Base-by-base conservation (phyloP, 2,329 filamentous ascomycete species). In the Arachnopeziza araneosa region DNA sequence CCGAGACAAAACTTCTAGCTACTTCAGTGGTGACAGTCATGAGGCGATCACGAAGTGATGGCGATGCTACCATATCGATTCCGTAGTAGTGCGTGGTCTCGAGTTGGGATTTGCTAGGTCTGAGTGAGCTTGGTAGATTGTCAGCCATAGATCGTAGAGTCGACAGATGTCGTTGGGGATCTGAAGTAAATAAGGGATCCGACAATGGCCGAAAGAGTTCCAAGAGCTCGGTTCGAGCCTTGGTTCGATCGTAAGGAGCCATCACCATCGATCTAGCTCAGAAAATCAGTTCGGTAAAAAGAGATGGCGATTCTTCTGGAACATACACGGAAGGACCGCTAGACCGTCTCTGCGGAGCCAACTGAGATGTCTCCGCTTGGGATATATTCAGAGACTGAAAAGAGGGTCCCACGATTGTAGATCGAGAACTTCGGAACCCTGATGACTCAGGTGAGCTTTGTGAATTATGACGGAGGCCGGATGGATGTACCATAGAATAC, bases 11-110 rank as follows among this genome's bases (percentile, higher is more conserved):
- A 22, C 68, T 68, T 52, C 71, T 70, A 30, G 73, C 72, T 36
- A 74, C 70, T n/a, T 75, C 73, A 1, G 67, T 56, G 1, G 69
- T 70, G 7, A 75, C 68, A 19, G 64, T 66, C 60, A 77, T 71
- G 7, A 78, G 66, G 5, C 71, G 67, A 54, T 77, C 74, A 52
- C 76, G 70, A n/a, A 78, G 67, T 7, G 65, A 62, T 4, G 73
- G 74, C 8, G 75, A 77, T 12, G 76, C 74, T 21, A 77, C 69
- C 69, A 77, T 68, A 61, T 78, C 75, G 58, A 78, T 76, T 56
- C 73, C 75, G 55, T 72, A 74, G 63, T 75, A 75, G 59, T 78
- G 76, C 19, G 75, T 71, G 2, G 70, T 76, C 24, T 71, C 69
- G 6, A 77, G 70, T 59, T 78, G 76, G 24, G 71, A 63, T 60